Evolutionary conservation across 1,139 yeast species (phyloP), one percentile per base, ranked within the genome.

Genomic region (Nakaseomyces sp.): DNA sequence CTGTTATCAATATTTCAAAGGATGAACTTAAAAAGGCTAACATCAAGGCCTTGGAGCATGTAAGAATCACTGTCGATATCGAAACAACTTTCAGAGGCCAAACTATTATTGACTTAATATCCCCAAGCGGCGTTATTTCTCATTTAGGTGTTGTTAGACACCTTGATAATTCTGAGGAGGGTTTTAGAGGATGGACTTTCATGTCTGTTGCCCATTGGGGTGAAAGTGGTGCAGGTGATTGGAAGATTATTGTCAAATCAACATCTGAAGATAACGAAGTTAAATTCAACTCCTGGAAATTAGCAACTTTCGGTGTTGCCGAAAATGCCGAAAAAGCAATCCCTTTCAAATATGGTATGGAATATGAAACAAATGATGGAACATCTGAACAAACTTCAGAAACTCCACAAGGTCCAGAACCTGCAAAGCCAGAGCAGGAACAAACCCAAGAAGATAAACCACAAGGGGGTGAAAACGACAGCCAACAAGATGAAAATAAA

Each of bases 201-300:
- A 87, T 89, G 88, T 77, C 93, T n/a, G 97, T 93, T 18, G 97
- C 95, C 2, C 97, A 91, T 62, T 91, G 98, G 97, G 96, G 96
- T 29, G 96, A 88, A 60, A 50, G 63, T 1, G 93, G 93, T 2
- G 64, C 65, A 26, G 99, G 99, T 9, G 78, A 76, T 13, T 93
- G 98, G 98, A 77, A 67, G 29, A 58, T 91, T 20, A 76, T 73
- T 52, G 89, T 89, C 1, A 66, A 67, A 47, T 76, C 77, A 44
- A 60, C 60, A 8, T 65, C 63, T 19, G 65, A 63, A 7, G 63
- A 53, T 1, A 67, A 69, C 50, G 61, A 63, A 8, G 78, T 89
- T 5, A 61, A 57, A 4, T 73, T 91, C 40, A 64, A 71, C 36
- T 71, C 75, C 54, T 91, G 96, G 94, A 81, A 81, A 59, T 63